Evolutionary conservation across 495 filamentous ascomycete species (phyloP).

Genomic region (Xylaria nigripes): DNA sequence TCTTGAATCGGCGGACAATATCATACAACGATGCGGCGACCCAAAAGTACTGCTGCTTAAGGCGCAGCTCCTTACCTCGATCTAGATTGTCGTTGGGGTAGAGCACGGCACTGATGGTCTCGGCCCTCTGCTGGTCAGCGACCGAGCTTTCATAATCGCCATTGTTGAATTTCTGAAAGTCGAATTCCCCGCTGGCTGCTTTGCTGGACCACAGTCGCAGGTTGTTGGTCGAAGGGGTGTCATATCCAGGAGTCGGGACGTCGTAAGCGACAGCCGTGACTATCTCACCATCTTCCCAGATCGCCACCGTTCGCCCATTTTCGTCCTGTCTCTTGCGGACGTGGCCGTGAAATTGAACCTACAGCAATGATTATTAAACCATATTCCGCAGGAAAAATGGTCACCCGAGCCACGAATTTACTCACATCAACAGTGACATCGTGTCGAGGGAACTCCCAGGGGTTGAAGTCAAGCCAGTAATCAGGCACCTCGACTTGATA

Average conservation of each 20-base stretch:
- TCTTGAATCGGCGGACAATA: constrained; percentile 96
- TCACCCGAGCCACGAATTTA: neutral
- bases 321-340: constrained; percentile 66
- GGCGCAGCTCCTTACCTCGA: constrained; percentile 87
- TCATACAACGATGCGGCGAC: constrained; percentile 93
- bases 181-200: constrained; percentile 92
- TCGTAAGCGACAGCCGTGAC: constrained; percentile 93
- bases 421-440: constrained; percentile 80
- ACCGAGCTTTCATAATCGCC: constrained; percentile 97
- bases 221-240: constrained; percentile 89
- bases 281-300: constrained; percentile 89
- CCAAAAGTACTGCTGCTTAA: constrained; percentile 99
- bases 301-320: constrained; percentile 58
- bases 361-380: constrained; percentile 6
- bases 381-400: neutral
- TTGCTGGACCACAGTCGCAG: constrained; percentile 95
- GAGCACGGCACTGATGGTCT: constrained; percentile 94
- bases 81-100: constrained; percentile 98
- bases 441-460: constrained; percentile 95
- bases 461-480: constrained; percentile 99
- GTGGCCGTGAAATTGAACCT: constrained; percentile 87
- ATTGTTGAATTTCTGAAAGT: constrained; percentile 99
- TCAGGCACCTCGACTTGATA: constrained; percentile 97
- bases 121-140: constrained; percentile 87
- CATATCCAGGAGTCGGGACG: constrained; percentile 87